Percentiles rank a stretch among this genome's conserved stretches.
Conservation (phyloP, 495 filamentous ascomycete genomes). For the Lasiosphaeris hirsuta region DNA sequence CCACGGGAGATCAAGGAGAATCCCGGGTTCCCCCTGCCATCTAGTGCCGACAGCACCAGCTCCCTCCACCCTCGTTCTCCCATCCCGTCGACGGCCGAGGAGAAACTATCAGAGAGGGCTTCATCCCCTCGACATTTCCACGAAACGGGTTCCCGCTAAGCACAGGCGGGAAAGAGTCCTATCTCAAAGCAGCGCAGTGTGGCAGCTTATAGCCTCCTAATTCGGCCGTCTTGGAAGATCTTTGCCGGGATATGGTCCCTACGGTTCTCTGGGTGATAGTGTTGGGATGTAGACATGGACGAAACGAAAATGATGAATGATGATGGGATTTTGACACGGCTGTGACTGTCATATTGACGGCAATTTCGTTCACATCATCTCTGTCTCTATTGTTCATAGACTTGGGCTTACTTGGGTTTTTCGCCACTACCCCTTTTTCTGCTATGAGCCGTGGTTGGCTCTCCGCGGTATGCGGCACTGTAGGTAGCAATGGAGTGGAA, state of each 20-base stretch:
- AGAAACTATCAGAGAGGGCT: not conserved
- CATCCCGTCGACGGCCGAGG: not conserved
- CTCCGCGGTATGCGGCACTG: no score
- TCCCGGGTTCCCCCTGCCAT: constrained; percentile 9
- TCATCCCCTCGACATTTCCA: not conserved
- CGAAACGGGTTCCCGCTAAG: not conserved
- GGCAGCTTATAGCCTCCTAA: no score
- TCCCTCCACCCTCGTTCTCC: not conserved
- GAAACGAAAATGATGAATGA: not conserved
- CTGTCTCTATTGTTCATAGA: no score
- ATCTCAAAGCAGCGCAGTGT: no score
- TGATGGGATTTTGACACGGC: not conserved
- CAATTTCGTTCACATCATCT: no score
- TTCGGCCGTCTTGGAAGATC: no score
- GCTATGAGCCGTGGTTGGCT: no score
- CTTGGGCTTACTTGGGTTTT: no score
- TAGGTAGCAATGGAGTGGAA: no score
- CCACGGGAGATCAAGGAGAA: constrained; percentile 1
- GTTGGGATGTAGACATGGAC: not conserved
- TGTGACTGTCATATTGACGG: not conserved
- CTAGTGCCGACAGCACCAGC: constrained; percentile 5
- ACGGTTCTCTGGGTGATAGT: no score
- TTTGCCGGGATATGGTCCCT: no score
- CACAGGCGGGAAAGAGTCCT: not conserved
- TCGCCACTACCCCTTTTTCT: no score